A percentile compares a stretch with the other conserved stretches of the same genome.
These are phyloP conservation scores for Zalaria obscura DNA, from an alignment of 2,329 filamentous ascomycete genomes.

Conservation along the genomic window DNA sequence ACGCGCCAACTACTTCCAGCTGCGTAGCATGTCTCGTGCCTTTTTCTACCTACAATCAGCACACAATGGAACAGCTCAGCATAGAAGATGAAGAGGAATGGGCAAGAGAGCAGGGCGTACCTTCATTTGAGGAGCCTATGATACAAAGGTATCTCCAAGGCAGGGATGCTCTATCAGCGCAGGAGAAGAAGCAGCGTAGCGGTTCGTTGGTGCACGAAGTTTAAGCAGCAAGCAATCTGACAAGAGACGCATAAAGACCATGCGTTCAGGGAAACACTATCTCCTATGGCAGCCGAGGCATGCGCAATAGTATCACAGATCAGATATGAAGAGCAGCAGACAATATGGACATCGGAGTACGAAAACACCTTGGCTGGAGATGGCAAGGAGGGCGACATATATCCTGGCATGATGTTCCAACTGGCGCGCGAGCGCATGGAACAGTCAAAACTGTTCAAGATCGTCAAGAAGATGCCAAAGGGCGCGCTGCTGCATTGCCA, in stretches of 20 bases:
- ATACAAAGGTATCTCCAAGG: conserved; percentile 70
- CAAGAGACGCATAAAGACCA: conserved; percentile 34
- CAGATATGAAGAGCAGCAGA: conserved; percentile 59
- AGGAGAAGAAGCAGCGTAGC: conserved; percentile 73
- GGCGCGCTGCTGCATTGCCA: conserved; percentile 77
- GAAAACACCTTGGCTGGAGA: conserved; percentile 55
- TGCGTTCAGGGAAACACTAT: conserved; percentile 59
- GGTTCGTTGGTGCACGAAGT: conserved; percentile 37
- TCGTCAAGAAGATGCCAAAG: conserved; percentile 78
- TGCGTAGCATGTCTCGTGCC: too few relatives aligned
- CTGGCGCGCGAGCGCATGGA: conserved; percentile 80
- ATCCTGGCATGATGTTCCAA: conserved; percentile 88
- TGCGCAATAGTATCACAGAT: conserved; percentile 70
- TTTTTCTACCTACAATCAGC: too few relatives aligned
- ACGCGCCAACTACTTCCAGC: too few relatives aligned
- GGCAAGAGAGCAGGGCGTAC: conserved; percentile 26
- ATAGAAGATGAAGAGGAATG: conserved; percentile 20
- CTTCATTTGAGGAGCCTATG: conserved; percentile 50
- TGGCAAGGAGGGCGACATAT: conserved; percentile 45
- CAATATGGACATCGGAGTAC: conserved; percentile 61
- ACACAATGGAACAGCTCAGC: background rate
- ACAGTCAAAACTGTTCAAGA: conserved; percentile 69
- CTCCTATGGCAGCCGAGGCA: conserved; percentile 64
- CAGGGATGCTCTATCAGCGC: conserved; percentile 57
- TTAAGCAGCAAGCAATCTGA: background rate